Conservation (phyloP, 169 alveolate species). For the Cryptosporidium viatorum region DNA sequence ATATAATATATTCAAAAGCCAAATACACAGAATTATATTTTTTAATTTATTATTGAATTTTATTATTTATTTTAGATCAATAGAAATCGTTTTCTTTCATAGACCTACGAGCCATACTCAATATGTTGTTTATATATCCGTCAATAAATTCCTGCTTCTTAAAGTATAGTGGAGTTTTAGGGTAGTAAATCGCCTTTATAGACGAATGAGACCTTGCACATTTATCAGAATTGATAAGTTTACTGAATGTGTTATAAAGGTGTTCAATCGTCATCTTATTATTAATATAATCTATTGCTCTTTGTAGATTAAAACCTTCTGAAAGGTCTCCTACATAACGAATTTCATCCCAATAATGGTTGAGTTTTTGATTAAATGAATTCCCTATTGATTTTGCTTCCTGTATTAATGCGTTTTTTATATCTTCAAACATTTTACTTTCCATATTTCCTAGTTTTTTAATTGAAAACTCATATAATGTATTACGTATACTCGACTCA, state of each 20-base stretch:
- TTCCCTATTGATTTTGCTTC: conserved; percentile 18
- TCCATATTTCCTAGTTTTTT: conserved; percentile 38
- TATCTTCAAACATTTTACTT: background rate
- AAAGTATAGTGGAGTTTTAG: background rate
- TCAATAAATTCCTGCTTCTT: conserved; percentile 16
- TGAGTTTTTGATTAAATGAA: conserved; percentile 23
- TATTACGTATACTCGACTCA: conserved; percentile 18
- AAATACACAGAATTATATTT: background rate
- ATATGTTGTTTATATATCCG: background rate
- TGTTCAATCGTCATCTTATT: conserved; percentile 49
- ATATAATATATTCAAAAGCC: background rate
- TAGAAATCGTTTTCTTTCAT: conserved; percentile 22
- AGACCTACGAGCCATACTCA: conserved; percentile 13
- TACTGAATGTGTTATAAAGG: conserved; percentile 41
- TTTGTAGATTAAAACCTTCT: conserved; percentile 11
- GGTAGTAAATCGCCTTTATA: background rate
- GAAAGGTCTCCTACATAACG: background rate
- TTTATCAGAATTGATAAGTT: background rate
- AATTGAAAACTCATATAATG: conserved; percentile 22
- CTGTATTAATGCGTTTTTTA: conserved; percentile 28
- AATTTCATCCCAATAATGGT: conserved; percentile 66
- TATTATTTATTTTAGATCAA: background rate
- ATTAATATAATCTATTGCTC: conserved; percentile 54
- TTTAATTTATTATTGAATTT: background rate
- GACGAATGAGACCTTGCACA: background rate